Percentiles rank a stretch among this genome's conserved stretches.
phyloP scores from a whole-genome alignment of 208 protist genomes.

The Leishmania arabica region DNA sequence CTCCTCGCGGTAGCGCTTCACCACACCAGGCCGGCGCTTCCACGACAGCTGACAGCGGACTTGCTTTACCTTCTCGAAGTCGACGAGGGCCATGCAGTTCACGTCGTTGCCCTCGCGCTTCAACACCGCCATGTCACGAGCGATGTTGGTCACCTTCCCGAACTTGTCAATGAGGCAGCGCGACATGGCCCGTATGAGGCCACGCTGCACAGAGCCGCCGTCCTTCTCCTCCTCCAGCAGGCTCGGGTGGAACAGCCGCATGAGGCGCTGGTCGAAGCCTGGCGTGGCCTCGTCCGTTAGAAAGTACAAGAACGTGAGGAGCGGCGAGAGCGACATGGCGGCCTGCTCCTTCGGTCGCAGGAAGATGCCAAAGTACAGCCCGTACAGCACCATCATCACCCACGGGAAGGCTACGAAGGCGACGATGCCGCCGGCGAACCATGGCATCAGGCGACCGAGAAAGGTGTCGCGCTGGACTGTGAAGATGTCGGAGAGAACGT shows the following conservation, averaged over 20 bases:
- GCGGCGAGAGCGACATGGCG: constrained; percentile 45
- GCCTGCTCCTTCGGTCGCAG: constrained; percentile 41
- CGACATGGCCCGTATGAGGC: constrained; percentile 77
- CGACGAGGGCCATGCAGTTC: constrained; percentile 76
- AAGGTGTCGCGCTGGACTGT: constrained; percentile 15
- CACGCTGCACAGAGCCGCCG: constrained; percentile 55
- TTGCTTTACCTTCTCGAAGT: constrained; percentile 67
- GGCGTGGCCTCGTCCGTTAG: constrained; percentile 70
- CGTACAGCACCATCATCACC: constrained; percentile 41
- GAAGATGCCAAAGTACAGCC: constrained; percentile 50
- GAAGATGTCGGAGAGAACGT: constrained; percentile 24
- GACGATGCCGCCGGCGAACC: constrained; percentile 20
- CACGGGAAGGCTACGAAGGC: constrained; percentile 47
- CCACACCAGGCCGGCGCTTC: constrained; percentile 38
- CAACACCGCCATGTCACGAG: constrained; percentile 50
- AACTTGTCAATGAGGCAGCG: constrained; percentile 64
- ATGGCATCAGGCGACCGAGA: constrained; percentile 19
- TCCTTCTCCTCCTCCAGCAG: constrained; percentile 42
- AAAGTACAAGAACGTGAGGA: constrained; percentile 67
- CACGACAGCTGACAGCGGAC: constrained; percentile 79
- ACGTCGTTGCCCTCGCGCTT: constrained; percentile 49
- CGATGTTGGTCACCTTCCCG: constrained; percentile 55
- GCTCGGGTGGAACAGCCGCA: constrained; percentile 76
- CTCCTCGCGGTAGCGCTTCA: constrained; percentile 25
- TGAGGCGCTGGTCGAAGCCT: constrained; percentile 71